Conservation (phyloP, 2,329 filamentous ascomycete genomes). For the Pseudocercospora fuligena region DNA sequence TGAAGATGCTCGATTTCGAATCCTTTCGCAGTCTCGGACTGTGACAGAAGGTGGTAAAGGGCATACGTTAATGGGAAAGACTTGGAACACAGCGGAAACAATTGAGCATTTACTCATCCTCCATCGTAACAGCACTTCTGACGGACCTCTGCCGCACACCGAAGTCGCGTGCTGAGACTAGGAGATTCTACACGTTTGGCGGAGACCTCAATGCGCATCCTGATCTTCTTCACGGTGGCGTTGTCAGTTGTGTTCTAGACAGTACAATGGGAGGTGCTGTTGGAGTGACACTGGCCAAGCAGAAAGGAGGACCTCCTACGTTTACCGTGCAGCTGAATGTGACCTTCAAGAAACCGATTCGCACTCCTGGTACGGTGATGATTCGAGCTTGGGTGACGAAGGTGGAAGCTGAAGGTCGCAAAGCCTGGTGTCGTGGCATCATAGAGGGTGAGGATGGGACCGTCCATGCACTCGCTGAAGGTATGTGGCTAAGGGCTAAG, state of each 20-base stretch:
- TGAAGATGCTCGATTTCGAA: constrained; percentile 22
- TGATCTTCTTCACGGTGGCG: constrained; percentile 29
- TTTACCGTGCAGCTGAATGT: constrained; percentile 33
- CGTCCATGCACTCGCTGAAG: constrained; percentile 28
- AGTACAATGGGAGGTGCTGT: constrained; percentile 24
- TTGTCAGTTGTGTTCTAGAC: constrained; percentile 30
- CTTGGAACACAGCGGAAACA: constrained; percentile 30
- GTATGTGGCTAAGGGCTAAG: constrained; percentile 30
- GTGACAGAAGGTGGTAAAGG: constrained; percentile 27
- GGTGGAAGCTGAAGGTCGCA: constrained; percentile 26
- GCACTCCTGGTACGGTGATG: constrained; percentile 30
- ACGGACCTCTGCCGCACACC: constrained; percentile 11
- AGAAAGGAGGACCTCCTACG: constrained; percentile 14
- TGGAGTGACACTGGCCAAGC: constrained; percentile 22
- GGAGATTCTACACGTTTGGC: constrained; percentile 31
- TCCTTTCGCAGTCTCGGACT: constrained; percentile 25
- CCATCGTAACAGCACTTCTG: constrained; percentile 16
- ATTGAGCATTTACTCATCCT: constrained; percentile 26
- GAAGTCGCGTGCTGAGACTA: constrained; percentile 23
- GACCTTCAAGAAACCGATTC: constrained; percentile 28
- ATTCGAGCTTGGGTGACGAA: constrained; percentile 28
- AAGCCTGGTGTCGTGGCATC: constrained; percentile 29
- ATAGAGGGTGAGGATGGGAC: constrained; percentile 29
- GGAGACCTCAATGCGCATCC: constrained; percentile 31
- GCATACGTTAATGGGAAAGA: constrained; percentile 32